Evolutionary conservation across 768 basidiomycete genomes (phyloP).

Genomic region (Dioszegia crocea): DNA sequence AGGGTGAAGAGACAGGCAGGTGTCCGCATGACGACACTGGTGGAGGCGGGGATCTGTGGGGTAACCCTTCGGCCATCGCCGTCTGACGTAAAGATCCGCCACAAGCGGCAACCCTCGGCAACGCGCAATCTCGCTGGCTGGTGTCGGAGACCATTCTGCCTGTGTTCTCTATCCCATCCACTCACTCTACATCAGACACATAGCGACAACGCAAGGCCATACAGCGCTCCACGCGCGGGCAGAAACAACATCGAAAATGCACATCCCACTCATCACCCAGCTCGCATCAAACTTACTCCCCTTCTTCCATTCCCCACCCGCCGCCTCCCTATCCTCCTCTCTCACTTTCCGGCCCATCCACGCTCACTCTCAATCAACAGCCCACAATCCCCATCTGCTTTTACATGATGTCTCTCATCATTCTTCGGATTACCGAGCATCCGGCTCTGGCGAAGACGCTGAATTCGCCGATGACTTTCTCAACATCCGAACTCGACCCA

Average conservation of each 20-base stretch:
- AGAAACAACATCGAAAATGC: conserved; percentile 21
- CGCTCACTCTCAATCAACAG: conserved; percentile 35
- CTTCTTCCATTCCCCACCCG: conserved; percentile 13
- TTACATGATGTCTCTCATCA: conserved; percentile 25
- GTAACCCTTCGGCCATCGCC: background rate
- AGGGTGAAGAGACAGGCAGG: background rate
- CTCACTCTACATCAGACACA: background rate
- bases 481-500: conserved; percentile 28
- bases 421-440: conserved; percentile 5
- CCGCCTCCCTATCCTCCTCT: conserved; percentile 1
- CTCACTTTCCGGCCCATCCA: conserved; percentile 43
- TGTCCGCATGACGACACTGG: background rate
- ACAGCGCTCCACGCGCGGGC: conserved; percentile 11
- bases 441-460: conserved; percentile 10
- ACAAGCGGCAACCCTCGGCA: background rate
- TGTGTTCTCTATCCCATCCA: too few species aligned
- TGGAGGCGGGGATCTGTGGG: background rate
- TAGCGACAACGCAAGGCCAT: background rate
- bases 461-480: conserved; percentile 10
- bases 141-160: too few species aligned
- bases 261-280: conserved; percentile 33
- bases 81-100: background rate
- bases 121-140: too few species aligned
- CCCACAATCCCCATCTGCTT: conserved; percentile 14
- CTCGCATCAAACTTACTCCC: conserved; percentile 27